Evolutionary conservation across 208 protist genomes (phyloP).

Genomic region (Trypanosoma melophagium): DNA sequence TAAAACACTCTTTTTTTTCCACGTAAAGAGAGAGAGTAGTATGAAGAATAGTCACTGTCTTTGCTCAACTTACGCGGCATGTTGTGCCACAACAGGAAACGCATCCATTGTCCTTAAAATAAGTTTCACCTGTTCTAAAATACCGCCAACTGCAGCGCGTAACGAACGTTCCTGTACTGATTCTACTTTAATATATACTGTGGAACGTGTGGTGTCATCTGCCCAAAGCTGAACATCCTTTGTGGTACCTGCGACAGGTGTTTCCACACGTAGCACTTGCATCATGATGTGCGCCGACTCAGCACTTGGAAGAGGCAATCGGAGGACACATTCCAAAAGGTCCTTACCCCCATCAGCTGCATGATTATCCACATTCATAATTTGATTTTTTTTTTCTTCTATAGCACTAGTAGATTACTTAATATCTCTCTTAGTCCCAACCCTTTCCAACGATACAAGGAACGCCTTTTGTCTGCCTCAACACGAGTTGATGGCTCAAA

Average conservation of each 20-base stretch:
- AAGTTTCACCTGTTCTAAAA: slow-evolving; percentile 59
- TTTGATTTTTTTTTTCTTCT: background rate
- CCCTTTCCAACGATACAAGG: background rate
- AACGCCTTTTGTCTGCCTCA: background rate
- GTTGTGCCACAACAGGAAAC: slow-evolving; percentile 30
- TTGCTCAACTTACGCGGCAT: background rate
- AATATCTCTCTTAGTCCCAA: background rate
- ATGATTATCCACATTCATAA: background rate
- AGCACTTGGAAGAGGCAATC: slow-evolving; percentile 41
- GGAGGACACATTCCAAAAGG: slow-evolving; percentile 40
- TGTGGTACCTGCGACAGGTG: slow-evolving; percentile 28
- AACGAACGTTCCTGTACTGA: slow-evolving; percentile 34
- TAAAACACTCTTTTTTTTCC: too few species aligned
- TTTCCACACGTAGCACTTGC: slow-evolving; percentile 45
- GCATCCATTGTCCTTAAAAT: slow-evolving; percentile 49
- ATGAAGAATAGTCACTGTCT: too few species aligned
- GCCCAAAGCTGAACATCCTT: slow-evolving; percentile 45
- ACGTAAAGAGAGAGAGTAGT: too few species aligned
- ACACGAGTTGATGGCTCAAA: background rate
- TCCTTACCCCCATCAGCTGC: background rate
- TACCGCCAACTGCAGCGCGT: slow-evolving; percentile 40
- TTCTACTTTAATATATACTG: slow-evolving; percentile 36
- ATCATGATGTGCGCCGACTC: slow-evolving; percentile 39
- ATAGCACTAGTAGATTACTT: background rate
- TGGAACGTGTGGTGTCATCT: slow-evolving; percentile 41